phyloP scores from a whole-genome alignment of 805 yeast genomes.

The Candida nemodendra region DNA sequence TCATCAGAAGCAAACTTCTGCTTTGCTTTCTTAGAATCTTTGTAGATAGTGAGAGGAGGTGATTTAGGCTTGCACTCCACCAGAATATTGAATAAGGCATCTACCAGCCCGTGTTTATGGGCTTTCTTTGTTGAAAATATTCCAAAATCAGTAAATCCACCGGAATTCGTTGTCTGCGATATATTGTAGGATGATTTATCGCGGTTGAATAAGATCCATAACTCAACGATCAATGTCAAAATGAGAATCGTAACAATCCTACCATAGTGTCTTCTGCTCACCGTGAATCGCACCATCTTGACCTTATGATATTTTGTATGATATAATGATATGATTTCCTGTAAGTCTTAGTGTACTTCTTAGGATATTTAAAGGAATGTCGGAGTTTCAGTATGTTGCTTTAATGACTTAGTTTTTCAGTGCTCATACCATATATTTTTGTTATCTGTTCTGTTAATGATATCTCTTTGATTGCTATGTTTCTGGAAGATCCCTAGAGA shows the following conservation, averaged over 20 bases:
- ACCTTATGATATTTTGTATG: too few species aligned
- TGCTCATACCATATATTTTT: too few species aligned
- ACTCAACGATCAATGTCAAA: not conserved
- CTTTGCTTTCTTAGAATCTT: conserved; percentile 39
- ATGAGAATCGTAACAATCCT: conserved; percentile 3
- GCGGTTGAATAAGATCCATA: not conserved
- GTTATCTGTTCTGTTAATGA: too few species aligned
- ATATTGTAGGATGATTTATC: too few species aligned
- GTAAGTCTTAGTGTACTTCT: not conserved
- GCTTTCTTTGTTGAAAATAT: too few species aligned
- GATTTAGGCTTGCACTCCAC: conserved; percentile 33
- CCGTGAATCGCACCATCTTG: conserved; percentile 1
- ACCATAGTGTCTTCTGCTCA: conserved; percentile 2
- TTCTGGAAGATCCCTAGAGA: too few species aligned
- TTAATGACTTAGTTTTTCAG: too few species aligned
- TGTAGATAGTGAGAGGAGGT: conserved; percentile 43
- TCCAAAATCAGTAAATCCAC: too few species aligned
- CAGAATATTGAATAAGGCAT: conserved; percentile 26
- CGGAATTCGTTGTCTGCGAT: too few species aligned
- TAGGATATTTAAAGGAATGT: too few species aligned
- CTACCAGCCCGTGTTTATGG: conserved; percentile 7
- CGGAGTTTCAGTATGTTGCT: too few species aligned
- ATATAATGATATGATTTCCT: not conserved
- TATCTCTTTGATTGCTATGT: too few species aligned
- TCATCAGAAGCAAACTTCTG: conserved; percentile 42